These are phyloP conservation scores for Plasmodium sp. DNA, from an alignment of 169 alveolate genomes.

Conservation along the genomic window DNA sequence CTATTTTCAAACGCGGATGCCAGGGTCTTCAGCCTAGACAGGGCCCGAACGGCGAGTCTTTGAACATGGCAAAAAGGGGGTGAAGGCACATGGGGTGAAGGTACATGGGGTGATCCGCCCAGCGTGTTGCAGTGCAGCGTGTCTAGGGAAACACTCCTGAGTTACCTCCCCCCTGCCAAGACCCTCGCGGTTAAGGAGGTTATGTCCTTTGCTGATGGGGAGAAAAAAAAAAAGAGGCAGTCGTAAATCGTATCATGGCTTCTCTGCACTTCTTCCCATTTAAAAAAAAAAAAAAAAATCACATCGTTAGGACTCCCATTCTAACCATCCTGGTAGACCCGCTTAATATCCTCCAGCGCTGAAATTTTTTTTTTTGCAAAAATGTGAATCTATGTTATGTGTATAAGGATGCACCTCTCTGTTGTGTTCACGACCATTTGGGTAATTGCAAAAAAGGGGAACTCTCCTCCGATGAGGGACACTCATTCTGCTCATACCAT, in stretches of 20 bases:
- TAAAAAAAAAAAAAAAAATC: background rate
- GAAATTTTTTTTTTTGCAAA: background rate
- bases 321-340: slow-evolving; percentile 61
- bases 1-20: slow-evolving; percentile 65
- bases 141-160: background rate
- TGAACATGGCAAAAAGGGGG: background rate
- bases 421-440: background rate
- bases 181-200: slow-evolving; percentile 69
- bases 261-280: background rate
- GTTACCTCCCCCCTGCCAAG: slow-evolving; percentile 68
- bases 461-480: background rate
- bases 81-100: background rate
- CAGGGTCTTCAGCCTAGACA: slow-evolving; percentile 55
- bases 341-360: slow-evolving; percentile 72
- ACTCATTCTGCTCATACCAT: slow-evolving; percentile 12
- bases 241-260: background rate
- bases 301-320: background rate
- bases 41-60: slow-evolving; percentile 60
- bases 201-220: slow-evolving; percentile 47
- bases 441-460: background rate
- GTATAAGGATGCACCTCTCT: background rate
- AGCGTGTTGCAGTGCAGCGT: background rate
- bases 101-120: background rate
- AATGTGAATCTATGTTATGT: background rate
- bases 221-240: background rate